Conservation (phyloP, 2,329 filamentous ascomycete species). For the Hypoxylon sp. region DNA sequence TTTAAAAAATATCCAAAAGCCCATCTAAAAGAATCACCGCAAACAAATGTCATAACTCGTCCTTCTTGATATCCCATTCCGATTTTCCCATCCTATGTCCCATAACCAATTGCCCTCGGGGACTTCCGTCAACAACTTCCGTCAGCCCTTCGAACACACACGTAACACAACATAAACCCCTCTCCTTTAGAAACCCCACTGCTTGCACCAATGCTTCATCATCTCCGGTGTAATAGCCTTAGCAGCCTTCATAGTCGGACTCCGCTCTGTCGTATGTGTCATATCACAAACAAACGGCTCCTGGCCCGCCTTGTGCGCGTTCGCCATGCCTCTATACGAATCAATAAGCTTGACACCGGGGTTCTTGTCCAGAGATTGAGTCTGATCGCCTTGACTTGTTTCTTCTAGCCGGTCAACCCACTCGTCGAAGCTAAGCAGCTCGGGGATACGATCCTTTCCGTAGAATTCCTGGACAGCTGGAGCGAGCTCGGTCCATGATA, state of each 20-base stretch:
- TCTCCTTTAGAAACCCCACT: conserved; percentile 51
- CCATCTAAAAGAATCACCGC: no score
- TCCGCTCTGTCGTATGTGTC: conserved; percentile 50
- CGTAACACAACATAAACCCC: no score
- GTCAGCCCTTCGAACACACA: no score
- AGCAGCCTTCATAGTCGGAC: conserved; percentile 53
- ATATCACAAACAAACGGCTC: conserved; percentile 52
- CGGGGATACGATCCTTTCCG: conserved; percentile 47
- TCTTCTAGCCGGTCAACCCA: conserved; percentile 57
- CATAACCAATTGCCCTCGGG: no score
- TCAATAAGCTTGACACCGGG: conserved; percentile 62
- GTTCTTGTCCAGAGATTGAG: conserved; percentile 53
- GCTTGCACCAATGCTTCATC: conserved; percentile 58
- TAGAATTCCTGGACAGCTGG: conserved; percentile 53
- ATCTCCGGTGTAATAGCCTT: conserved; percentile 53
- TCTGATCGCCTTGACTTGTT: conserved; percentile 49
- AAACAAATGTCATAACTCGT: no score
- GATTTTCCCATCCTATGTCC: no score
- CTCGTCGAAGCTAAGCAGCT: conserved; percentile 52
- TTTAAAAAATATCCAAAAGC: no score
- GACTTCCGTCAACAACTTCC: no score
- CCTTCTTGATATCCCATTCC: no score
- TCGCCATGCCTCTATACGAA: conserved; percentile 53
- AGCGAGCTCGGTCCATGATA: conserved; percentile 53
- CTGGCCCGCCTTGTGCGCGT: conserved; percentile 32